Conservation (phyloP, 148 eudicot genomes). For the Persicaria tinctoria region DNA sequence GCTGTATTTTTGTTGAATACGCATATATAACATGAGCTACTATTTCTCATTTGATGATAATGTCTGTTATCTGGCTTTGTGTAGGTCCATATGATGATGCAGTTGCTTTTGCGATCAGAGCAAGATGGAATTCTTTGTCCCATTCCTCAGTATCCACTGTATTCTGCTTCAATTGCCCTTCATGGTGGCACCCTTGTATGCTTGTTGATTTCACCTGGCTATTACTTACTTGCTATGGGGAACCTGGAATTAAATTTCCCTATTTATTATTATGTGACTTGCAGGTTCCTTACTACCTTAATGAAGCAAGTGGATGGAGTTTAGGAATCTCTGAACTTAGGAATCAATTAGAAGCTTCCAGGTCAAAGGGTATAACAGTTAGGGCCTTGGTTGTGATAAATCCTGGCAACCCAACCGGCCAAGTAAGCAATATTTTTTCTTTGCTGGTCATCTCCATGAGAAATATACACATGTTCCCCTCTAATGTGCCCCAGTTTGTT, state of each 20-base stretch:
- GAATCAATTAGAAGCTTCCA: conserved; percentile 68
- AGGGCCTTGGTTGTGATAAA: conserved; percentile 95
- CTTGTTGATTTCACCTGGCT: conserved; percentile 6
- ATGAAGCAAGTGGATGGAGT: conserved; percentile 95
- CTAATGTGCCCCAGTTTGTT: background rate
- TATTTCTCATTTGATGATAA: background rate
- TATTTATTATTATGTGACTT: background rate
- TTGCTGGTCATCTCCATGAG: background rate
- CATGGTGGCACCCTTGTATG: conserved; percentile 96
- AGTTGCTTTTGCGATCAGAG: conserved; percentile 70
- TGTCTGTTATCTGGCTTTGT: conserved; percentile 1
- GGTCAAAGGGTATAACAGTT: conserved; percentile 64
- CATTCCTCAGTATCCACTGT: conserved; percentile 92
- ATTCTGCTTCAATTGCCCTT: conserved; percentile 96
- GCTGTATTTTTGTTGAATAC: background rate
- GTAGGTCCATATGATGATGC: conserved; percentile 99
- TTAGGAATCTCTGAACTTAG: conserved; percentile 74
- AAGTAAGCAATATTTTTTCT: conserved; percentile 33
- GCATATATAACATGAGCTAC: background rate
- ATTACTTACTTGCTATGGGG: background rate
- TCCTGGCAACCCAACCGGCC: conserved; percentile 98
- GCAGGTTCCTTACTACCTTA: conserved; percentile 91
- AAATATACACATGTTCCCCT: background rate
- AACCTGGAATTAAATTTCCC: background rate
- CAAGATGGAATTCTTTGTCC: conserved; percentile 93